Base-by-base conservation (phyloP, 345 rosid species). In the Schrenkiella parvula region DNA sequence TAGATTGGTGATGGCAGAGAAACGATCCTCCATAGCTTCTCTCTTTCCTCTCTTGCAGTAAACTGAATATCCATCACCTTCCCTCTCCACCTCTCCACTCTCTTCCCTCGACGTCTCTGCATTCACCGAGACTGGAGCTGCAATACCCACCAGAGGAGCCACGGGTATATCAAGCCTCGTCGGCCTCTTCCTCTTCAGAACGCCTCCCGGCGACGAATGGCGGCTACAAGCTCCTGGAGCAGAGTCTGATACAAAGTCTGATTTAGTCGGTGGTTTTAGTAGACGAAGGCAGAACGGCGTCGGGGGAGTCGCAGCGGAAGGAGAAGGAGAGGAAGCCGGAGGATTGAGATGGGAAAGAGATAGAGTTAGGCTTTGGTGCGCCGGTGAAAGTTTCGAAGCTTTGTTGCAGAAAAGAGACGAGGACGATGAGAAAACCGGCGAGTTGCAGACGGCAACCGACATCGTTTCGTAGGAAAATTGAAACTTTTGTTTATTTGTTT, bases 11-110 rank as follows among this genome's bases (percentile, higher is more conserved):
- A 56, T 35, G 15, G 89, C 90, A 54, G 97, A 90, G 81, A 77
- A 86, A 0, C 98, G 89, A 84, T 93, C 98, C 70, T 93, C 98
- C 95, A 90, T 87, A 39, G 85, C 83, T 60, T 87, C 89, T 73
- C 95, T 82, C 79, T 85, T 87, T 60, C 86, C 90, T 76, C 93
- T 82, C 80, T 90, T 90, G 71, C 98, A 90, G 61, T 78, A 85
- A 55, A 93, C 95, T 0, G 89, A 84, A 64, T 80, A 90, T 6
- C 81, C 95, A 69, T 62, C 76, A 65, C 84, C 86, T 44, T 87
- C 95, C 2, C 65, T 78, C 78, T 88, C 92, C 12, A 79, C 53
- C 68, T 73, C 88, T 17, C 78, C 73, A 25, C 38, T 25, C 14
- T 29, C 79, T 4, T 72, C 80, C 47, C 66, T 58, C 5, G 80